Evolutionary conservation across 106 monocot species (phyloP), one percentile per base, ranked within the genome.

Genomic region (Triglochin maritima): DNA sequence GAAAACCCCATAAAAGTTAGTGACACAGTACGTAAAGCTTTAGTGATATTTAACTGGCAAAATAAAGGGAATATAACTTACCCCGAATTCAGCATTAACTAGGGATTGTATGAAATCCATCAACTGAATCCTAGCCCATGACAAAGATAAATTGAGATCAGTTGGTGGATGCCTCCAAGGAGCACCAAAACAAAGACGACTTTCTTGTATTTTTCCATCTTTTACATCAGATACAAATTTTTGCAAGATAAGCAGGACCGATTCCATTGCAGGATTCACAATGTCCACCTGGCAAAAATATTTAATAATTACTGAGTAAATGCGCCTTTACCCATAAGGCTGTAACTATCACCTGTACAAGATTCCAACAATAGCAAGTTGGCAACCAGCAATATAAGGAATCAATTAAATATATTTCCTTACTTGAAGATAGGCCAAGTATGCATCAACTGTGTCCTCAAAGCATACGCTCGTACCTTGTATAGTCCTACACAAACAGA

Each of bases 241-340:
- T 66, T 84, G 81, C 10, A 96, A 43, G 6, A 84, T 81, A 66
- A 41, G 60, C 57, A 91, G 44, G n/a, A 74, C 95, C 49, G 78
- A 77, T 62, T 96, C 89, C 90, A 96, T 88, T 4, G 95, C 95
- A 63, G 95, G 90, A 66, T 96, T 85, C 56, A 96, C 90, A 75
- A 88, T 82, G 74, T 67, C 77, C 16, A 85, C 90, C 95, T 96
- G 71, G 62, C 11, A 68, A 14, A 74, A 17, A 9, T 47, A 42
- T 8, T 52, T 2, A 52, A 6, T 52, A 52, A 52, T 11, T 8
- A 52, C 29, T 29, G 29, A 29, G 29, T 29, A 29, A 29, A 29
- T 29, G 29, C 29, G 0, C 29, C 29, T 29, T 29, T 29, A 29
- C 29, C 29, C 29, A 29, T 29, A 29, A 29, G 29, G 29, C 29